Base-by-base conservation (phyloP, 768 basidiomycete species). In the Mycena galopus region DNA sequence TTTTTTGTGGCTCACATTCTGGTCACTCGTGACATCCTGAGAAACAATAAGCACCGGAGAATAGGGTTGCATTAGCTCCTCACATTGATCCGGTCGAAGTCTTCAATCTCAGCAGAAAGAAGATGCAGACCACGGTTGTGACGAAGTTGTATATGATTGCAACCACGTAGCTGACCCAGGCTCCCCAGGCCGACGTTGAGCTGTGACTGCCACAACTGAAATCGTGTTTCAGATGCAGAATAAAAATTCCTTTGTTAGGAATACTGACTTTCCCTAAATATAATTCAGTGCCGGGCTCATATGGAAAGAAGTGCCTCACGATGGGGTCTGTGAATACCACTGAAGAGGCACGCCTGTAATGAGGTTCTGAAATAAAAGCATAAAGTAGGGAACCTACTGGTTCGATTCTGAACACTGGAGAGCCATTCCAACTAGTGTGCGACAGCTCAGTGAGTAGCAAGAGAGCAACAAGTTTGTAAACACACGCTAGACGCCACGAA, bases 121-220 rank as follows among this genome's bases (percentile, higher is more conserved):
- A 77, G 7, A 88, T 83, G 39, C 90, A 90, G 55, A 91, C 79
- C 6, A 79, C 78, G 10, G 89, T 84, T 3, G 88, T 86, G 12
- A 86, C 77, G 5, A 88, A 77, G 76, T 93, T 92, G 78, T 89
- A 93, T 17, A 84, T 62, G 69, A 92, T 91, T 11, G 88, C 85
- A 25, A 88, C 76, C 2, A 88, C 82, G 76, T 93, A 93, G 81
- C 88, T 90, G 8, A 86, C 68, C 88, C 90, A 93, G 35, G 87
- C 88, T 0, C 87, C 83, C 17, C 85, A 71, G 37, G 71, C 65
- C 21, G 70, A 77, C 72, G 71, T 57, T 67, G 81, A 73, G 80
- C 85, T 80, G 65, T 83, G 74, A 57, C 87, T 84, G 21, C 84
- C 82, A 75, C 91, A 93, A 73, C 91, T 92, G 71, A 12, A 30